A percentile compares a stretch with the other conserved stretches of the same genome.
These are phyloP conservation scores for Phytophthora sansomeana DNA, from an alignment of 352 stramenopile species.

Conservation along the genomic window DNA sequence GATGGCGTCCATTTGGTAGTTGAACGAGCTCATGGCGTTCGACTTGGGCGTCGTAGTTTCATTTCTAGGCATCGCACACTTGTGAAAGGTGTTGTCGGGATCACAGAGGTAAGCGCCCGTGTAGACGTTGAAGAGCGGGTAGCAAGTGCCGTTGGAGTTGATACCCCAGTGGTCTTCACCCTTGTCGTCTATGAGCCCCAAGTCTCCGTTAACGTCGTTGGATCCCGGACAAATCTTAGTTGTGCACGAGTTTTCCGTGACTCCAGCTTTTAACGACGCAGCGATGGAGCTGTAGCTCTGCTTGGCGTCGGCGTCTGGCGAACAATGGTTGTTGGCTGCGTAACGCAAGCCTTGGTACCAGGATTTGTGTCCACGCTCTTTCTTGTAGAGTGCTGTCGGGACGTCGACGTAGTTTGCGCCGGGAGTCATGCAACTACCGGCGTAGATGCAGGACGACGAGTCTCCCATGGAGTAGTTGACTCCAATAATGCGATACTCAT, in stretches of 20 bases:
- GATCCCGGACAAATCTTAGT: conserved; percentile 49
- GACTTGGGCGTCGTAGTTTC: conserved; percentile 45
- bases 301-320: conserved; percentile 24
- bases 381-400: conserved; percentile 45
- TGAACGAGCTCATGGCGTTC: conserved; percentile 51
- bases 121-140: conserved; percentile 54
- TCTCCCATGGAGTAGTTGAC: conserved; percentile 40
- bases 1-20: conserved; percentile 47
- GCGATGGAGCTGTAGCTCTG: conserved; percentile 53
- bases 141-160: conserved; percentile 58
- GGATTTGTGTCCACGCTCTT: conserved; percentile 50
- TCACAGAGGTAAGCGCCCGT: conserved; percentile 56
- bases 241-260: conserved; percentile 56
- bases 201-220: conserved; percentile 50
- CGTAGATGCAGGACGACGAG: conserved; percentile 45
- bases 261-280: conserved; percentile 45
- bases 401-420: conserved; percentile 57
- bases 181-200: conserved; percentile 54
- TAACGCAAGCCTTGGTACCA: conserved; percentile 74
- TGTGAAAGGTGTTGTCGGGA: conserved; percentile 49
- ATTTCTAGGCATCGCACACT: conserved; percentile 44
- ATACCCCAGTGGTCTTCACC: conserved; percentile 50
- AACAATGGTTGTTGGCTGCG: conserved; percentile 60
- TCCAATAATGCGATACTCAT: conserved; percentile 59
- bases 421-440: conserved; percentile 40